Base-by-base conservation (phyloP, 164 flowering plant species). In the Aristolochia contorta region DNA sequence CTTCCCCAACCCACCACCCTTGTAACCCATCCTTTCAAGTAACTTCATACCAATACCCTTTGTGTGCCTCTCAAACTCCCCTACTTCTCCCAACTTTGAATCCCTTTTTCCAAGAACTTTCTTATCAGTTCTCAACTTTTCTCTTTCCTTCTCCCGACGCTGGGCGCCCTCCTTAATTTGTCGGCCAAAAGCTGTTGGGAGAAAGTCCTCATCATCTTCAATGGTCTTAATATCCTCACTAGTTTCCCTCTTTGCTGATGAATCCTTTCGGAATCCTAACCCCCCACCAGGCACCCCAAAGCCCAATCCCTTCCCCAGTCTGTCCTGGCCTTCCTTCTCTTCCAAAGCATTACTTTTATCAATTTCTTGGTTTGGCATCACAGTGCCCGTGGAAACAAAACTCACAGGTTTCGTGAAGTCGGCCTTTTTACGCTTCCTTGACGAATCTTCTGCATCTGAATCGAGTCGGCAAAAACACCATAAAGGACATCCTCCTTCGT, bases 1-100 rank as follows among this genome's bases (percentile, higher is more conserved):
- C 72, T 81, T 89, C 48, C 98, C 96, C 61, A 92, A 77, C 7
- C 98, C 98, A 46, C 95, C 95, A 48, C 98, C 98, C 72, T 81
- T 85, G 59, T 89, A 91, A 10, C 97, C 96, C 97, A 86, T 90
- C 54, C 82, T 86, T 75, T 84, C 91, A 21, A 90, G 71, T 69
- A 85, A 63, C 54, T 75, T 88, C 83, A 77, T 62, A 37, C 91
- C 98, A 74, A 91, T 79, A 25, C 96, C 98, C 66, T 82, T 87
- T 0, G 98, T 84, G 64, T 81, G 78, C 70, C 76, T 77, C 82
- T 89, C 95, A 61, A 90, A 90, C 8, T 15, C 65, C 24, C 95
- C 98, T 3, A 83, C 84, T 63, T 78, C 73, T 6, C 60, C 64
- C 16, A 27, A 23, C 18, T 0, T 62, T 75, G 32, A 37, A 1